Evolutionary conservation across 2,329 filamentous ascomycete genomes (phyloP), one percentile per base, ranked within the genome.

Genomic region (Epichloe festucae): DNA sequence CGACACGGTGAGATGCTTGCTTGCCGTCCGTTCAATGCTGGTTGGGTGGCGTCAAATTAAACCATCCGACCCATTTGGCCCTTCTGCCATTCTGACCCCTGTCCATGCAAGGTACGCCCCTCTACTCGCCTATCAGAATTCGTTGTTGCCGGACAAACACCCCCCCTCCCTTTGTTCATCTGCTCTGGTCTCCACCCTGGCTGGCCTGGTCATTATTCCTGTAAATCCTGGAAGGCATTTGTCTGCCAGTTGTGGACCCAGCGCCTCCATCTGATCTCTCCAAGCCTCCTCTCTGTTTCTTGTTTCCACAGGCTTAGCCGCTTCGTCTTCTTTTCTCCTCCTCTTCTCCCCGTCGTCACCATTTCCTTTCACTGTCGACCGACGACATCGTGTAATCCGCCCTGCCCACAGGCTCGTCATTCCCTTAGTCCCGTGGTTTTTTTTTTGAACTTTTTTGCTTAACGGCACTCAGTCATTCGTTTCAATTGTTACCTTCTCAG

Each of bases 341-440:
- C 59, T 58, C 61, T 57, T 57, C 60, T 54, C 57, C 49, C 52
- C 60, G 63, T 66, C 64, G 66, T 63, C 62, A 58, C 59, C 62
- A 61, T 54, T 60, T 58, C 56, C 52, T 57, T 40, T 45, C 57
- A 58, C 60, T 62, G 59, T 64, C 66, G 65, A 72, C 65, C 66
- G 68, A 62, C 60, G 54, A 59, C 59, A 56, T 54, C 49, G 48
- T 58, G 48, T 52, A 52, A 56, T 55, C 62, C 67, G 73, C 73
- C 46, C 74, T 76, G 74, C 73, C 71, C 74, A 73, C 75, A 67
- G 77, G 76, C 74, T 68, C 70, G 73, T 69, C 78, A 73, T 70
- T 79, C 76, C 61, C 78, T 78, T 71, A 63, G 59, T 65, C 60
- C 41, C 46, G 48, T 53, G 36, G 51, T 50, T 52, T 44, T 55